Evolutionary conservation across 176 grass and related monocot genomes (phyloP).

Genomic region (Avena insularis): DNA sequence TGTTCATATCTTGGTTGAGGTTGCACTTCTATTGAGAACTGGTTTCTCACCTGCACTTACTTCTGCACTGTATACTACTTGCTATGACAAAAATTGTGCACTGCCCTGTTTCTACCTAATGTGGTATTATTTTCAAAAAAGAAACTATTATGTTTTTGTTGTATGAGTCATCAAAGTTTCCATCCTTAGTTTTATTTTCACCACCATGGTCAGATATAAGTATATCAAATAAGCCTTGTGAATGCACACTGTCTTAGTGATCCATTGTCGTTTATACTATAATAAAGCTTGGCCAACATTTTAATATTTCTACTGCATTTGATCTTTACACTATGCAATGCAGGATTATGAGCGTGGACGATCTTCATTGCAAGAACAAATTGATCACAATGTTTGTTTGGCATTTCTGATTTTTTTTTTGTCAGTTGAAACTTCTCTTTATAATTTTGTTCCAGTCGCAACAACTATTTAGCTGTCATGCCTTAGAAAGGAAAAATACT

Average conservation of each 20-base stretch:
- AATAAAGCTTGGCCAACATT: not conserved
- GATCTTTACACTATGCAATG: not conserved
- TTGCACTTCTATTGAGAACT: too few relatives aligned
- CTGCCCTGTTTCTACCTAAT: not conserved
- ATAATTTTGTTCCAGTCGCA: conserved; percentile 21
- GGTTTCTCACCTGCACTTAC: too few relatives aligned
- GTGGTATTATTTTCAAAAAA: not conserved
- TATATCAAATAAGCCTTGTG: not conserved
- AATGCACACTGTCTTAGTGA: not conserved
- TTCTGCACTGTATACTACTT: not conserved
- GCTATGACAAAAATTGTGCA: not conserved
- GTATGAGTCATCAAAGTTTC: not conserved
- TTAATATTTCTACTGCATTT: not conserved
- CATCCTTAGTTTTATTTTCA: conserved; percentile 1
- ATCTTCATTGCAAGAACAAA: conserved; percentile 86
- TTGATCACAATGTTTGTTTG: conserved; percentile 72
- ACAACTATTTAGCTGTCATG: not conserved
- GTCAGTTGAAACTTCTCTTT: conserved; percentile 18
- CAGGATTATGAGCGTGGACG: conserved; percentile 63
- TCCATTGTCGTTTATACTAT: not conserved
- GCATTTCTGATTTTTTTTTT: not conserved
- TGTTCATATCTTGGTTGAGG: too few relatives aligned
- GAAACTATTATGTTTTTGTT: not conserved
- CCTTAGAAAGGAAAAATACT: not conserved
- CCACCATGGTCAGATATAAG: not conserved